phyloP scores from a whole-genome alignment of 495 filamentous ascomycete genomes.

The Stereocaulon alpinum region DNA sequence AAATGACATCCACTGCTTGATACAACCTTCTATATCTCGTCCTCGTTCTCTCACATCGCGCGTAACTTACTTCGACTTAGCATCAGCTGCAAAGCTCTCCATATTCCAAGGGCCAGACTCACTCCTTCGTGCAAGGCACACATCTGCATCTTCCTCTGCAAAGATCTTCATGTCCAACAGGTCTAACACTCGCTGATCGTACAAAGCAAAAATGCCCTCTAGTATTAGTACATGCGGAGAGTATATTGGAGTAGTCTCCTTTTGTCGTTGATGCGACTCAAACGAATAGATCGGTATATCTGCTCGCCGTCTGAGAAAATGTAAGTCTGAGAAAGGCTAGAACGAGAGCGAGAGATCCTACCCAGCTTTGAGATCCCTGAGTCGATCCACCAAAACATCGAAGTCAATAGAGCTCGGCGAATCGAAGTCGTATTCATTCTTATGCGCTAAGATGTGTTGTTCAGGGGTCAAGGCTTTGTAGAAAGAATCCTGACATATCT shows the following conservation, averaged over 20 bases:
- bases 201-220: slow-evolving; percentile 90
- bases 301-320: slow-evolving; percentile 60
- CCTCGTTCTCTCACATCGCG: slow-evolving; percentile 80
- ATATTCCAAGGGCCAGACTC: slow-evolving; percentile 26
- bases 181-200: slow-evolving; percentile 77
- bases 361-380: slow-evolving; percentile 84
- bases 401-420: slow-evolving; percentile 92
- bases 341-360: slow-evolving; percentile 32
- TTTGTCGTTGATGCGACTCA: slow-evolving; percentile 72
- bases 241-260: slow-evolving; percentile 76
- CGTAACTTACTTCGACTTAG: slow-evolving; percentile 46
- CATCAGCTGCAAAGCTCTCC: slow-evolving; percentile 17
- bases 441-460: slow-evolving; percentile 64
- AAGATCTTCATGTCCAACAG: slow-evolving; percentile 95
- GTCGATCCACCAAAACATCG: slow-evolving; percentile 69
- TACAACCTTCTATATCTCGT: slow-evolving; percentile 82
- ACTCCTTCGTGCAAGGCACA: slow-evolving; percentile 88
- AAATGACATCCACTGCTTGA: slow-evolving; percentile 94
- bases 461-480: slow-evolving; percentile 77
- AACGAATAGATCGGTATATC: slow-evolving; percentile 96
- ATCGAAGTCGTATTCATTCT: slow-evolving; percentile 93
- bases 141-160: slow-evolving; percentile 89
- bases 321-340: slow-evolving; percentile 2
- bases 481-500: slow-evolving; percentile 67
- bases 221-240: slow-evolving; percentile 92